Evolutionary conservation across 371 early-diverging fungal species (phyloP), one percentile per base, ranked within the genome.

Genomic region (Mortierella sp.): DNA sequence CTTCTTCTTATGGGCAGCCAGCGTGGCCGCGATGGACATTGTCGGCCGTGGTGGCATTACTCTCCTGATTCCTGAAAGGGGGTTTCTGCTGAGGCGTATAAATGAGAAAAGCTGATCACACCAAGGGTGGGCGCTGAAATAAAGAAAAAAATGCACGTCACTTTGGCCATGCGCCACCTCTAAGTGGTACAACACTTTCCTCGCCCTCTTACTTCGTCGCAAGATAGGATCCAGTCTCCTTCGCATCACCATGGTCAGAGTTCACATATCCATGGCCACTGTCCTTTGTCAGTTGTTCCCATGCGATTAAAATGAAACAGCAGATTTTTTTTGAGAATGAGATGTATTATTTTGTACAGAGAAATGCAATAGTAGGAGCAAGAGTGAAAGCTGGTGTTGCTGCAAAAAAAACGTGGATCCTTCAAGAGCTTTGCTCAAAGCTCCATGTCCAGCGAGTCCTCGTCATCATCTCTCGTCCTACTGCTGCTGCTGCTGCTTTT

Each of bases 1-100:
- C 26, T 75, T 82, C 0, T 43, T 82, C 24, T 73, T 76, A 48
- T 86, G 86, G 10, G 86, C 86, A 28, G 86, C 86, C 37, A 86
- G 48, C 8, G 82, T 86, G n/a, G 86, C 86, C 24, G 82, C 86
- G 44, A 86, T 79, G 16, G 86, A 86, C 79, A 79, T 86, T 31
- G 71, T 57, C 8, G 75, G 74, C 21, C 74, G 76, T 43, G 74
- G 57, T 5, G 82, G 73, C 79, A 76, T 79, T 40, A 40, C 6
- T 51, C 74, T 21, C 59, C 53, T 74, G n/a, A 57, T 77, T 50
- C 55, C 40, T 61, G n/a, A 40, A 40, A 40, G 43, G 6, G 6
- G 43, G 6, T 40, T 50, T 54, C 40, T 61, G n/a, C 3, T 46
- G 37, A 24, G 24, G 28, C 13, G 50, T 50, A 14, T 37, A n/a